Conservation (phyloP, 2,329 filamentous ascomycete genomes). For the Neonectria neomacrospora region DNA sequence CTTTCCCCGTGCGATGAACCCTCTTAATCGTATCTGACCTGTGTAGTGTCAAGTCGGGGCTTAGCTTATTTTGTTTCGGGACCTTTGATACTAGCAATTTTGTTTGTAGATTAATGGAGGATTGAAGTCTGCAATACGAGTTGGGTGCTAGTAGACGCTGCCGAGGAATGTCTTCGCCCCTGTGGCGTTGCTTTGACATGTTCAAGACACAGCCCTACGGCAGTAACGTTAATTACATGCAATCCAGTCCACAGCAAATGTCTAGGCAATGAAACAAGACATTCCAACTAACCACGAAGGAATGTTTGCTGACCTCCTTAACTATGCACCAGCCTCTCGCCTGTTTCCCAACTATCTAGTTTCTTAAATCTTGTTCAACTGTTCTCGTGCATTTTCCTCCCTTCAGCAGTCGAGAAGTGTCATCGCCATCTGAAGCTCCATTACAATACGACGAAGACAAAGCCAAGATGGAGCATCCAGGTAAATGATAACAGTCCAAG, state of each 20-base stretch:
- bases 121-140: not conserved
- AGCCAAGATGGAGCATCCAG: conserved; percentile 53
- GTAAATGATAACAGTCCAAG: conserved; percentile 41
- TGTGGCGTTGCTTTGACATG: not conserved
- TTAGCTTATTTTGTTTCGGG: not conserved
- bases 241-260: not conserved
- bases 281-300: not conserved
- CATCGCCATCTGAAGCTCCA: not conserved
- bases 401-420: not conserved
- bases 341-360: not conserved
- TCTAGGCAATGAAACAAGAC: not conserved
- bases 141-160: no score
- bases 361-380: not conserved
- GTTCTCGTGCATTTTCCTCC: not conserved
- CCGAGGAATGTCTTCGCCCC: not conserved
- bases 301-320: not conserved
- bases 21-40: not conserved
- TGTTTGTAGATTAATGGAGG: not conserved
- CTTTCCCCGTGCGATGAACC: not conserved
- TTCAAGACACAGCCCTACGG: not conserved
- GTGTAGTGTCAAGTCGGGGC: no score
- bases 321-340: not conserved
- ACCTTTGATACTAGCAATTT: not conserved
- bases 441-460: no score
- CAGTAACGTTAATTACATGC: not conserved